Percentiles rank a stretch among this genome's conserved stretches.
These are phyloP conservation scores for Sclerotinia glacialis DNA, from an alignment of 2,329 filamentous ascomycete genomes.

Conservation along the genomic window DNA sequence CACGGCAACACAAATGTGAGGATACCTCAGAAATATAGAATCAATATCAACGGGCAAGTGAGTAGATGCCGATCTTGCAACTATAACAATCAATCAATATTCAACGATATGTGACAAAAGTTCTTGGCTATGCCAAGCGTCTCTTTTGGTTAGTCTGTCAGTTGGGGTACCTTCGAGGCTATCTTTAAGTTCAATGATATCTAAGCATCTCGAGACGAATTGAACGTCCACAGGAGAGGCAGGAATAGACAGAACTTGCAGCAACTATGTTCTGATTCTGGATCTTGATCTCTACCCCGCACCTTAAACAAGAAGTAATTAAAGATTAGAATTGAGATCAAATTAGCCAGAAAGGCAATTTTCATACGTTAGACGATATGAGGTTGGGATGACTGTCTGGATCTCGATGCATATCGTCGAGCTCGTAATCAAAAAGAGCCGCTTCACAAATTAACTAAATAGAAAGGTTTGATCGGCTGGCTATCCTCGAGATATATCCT, in stretches of 20 bases:
- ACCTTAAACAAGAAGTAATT: neutral
- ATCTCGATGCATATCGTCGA: neutral
- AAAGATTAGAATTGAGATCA: no score
- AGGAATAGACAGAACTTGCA: neutral
- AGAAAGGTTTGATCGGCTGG: neutral
- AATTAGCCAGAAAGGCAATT: neutral
- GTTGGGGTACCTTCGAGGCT: neutral
- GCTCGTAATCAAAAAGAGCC: no score
- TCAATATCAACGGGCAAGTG: neutral
- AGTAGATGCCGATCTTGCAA: neutral
- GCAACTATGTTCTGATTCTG: neutral
- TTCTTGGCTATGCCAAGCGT: slow-evolving; percentile 6
- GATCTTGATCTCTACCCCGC: neutral
- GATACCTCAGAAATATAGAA: neutral
- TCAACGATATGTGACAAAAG: neutral
- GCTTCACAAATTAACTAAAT: neutral
- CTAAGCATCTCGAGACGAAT: neutral
- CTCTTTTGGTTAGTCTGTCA: neutral
- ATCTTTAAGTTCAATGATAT: neutral
- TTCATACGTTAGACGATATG: neutral
- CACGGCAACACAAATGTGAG: neutral
- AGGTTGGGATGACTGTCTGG: neutral
- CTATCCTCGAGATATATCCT: neutral
- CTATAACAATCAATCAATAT: neutral
- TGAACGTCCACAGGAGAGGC: neutral